Base-by-base conservation (phyloP, 2,329 filamentous ascomycete species). In the Phoma sp. region DNA sequence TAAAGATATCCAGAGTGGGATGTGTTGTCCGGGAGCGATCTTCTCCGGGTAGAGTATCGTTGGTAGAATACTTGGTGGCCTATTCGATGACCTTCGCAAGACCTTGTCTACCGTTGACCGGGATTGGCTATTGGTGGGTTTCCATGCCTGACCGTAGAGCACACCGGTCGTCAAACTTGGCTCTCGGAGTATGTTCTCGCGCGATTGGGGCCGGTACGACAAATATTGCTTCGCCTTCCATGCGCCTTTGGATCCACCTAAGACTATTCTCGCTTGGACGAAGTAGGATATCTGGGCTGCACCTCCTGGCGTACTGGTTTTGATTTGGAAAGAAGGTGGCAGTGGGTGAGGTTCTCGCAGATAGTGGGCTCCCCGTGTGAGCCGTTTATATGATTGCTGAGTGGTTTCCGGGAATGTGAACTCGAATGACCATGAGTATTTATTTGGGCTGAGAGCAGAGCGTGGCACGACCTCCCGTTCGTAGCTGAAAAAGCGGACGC, bases 341-440 rank as follows among this genome's bases (percentile, higher is more conserved):
- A 75, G 60, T 33, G 65, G 59, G 40, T 75, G 72, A 33, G 70
- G 68, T 36, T 68, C 66, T 48, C 64, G 66, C 17, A 60, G 45
- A 45, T 73, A 75, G 36, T 68, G 69, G 13, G 65, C 55, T 13
- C 68, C 67, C 38, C 71, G 65, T 15, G 58, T 47, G 37, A 69
- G 63, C 36, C 67, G 62, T 8, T 70, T 69, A 50, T 62, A 69
- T 13, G 58, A 63, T 43, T 64, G 61, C 38, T 68, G 62, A 0
- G 73, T 75, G n/a, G 51, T 51, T 4, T 67, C 61, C 19, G 73
- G 73, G 41, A 75, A 73, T 13, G 60, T 60, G 58, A 74, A 75
- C n/a, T 71, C 67, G 51, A 76, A 75, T 1, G 61, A 44, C 71
- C 72, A 75, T 8, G 60, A 66, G 24, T 72, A 65, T 36, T 74